These are phyloP conservation scores for Chlamydomonas sphaeroides DNA, from an alignment of 139 green algal genomes.

Conservation along the genomic window DNA sequence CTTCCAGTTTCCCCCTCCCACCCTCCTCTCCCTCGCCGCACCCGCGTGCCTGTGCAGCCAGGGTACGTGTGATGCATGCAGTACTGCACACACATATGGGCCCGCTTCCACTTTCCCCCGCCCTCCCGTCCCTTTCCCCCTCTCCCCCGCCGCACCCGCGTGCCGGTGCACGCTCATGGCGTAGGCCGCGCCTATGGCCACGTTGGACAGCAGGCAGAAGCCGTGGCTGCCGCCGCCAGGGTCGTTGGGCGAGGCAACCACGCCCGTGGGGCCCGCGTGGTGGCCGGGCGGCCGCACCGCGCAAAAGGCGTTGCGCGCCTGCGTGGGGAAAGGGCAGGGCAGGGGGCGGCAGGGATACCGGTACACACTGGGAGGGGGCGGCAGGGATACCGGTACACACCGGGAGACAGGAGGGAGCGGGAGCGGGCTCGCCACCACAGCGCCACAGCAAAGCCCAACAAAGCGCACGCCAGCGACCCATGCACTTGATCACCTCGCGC, in stretches of 20 bases:
- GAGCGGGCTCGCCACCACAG: too few relatives aligned
- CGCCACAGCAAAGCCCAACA: too few relatives aligned
- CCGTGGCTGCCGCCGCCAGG: slow-evolving; percentile 76
- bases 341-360: neutral
- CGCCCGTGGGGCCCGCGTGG: slow-evolving; percentile 50
- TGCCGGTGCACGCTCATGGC: slow-evolving; percentile 81
- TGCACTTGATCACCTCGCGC: too few relatives aligned
- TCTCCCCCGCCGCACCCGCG: slow-evolving; percentile 16
- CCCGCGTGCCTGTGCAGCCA: too few relatives aligned
- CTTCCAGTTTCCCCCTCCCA: too few relatives aligned
- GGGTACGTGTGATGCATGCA: too few relatives aligned
- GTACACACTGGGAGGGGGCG: too few relatives aligned
- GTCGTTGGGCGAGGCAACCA: slow-evolving; percentile 51
- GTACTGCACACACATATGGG: too few relatives aligned
- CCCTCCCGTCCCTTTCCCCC: neutral
- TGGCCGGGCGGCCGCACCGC: slow-evolving; percentile 86
- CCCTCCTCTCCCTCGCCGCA: neutral
- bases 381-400: too few relatives aligned
- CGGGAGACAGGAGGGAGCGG: too few relatives aligned
- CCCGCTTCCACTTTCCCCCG: neutral
- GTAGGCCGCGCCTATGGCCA: slow-evolving; percentile 91
- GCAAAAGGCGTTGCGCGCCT: slow-evolving; percentile 88
- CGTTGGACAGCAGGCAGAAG: slow-evolving; percentile 96
- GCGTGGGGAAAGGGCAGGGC: neutral
- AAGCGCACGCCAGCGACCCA: too few relatives aligned